Conservation (phyloP, 2,329 filamentous ascomycete species). For the Byssochlamys sp. region DNA sequence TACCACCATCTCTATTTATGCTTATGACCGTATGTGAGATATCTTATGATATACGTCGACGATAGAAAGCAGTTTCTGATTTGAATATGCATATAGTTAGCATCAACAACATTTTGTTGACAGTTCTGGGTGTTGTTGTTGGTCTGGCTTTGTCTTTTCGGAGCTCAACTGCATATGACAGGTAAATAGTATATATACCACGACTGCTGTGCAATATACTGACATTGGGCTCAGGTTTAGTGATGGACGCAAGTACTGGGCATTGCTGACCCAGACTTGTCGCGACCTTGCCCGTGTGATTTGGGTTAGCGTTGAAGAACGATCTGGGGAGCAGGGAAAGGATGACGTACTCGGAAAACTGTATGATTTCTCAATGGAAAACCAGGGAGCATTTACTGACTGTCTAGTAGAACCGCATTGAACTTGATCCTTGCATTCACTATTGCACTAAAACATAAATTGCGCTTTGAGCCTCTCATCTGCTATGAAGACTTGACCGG, state of each 20-base stretch:
- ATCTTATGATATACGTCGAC: neutral
- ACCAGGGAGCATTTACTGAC: neutral
- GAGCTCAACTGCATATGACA: constrained; percentile 67
- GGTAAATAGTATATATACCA: constrained; percentile 23
- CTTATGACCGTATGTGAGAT: constrained; percentile 28
- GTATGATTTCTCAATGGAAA: constrained; percentile 18
- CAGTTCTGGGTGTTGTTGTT: constrained; percentile 72
- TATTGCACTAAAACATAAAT: constrained; percentile 68
- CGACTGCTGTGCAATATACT: neutral
- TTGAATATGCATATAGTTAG: constrained; percentile 30
- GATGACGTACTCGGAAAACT: constrained; percentile 61
- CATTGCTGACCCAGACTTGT: constrained; percentile 45
- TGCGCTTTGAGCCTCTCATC: constrained; percentile 73
- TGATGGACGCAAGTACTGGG: constrained; percentile 57
- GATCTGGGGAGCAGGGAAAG: constrained; percentile 51
- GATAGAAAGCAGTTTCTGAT: constrained; percentile 2
- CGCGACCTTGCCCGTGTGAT: constrained; percentile 59
- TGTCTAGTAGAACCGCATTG: constrained; percentile 49
- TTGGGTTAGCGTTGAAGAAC: constrained; percentile 66
- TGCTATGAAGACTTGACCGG: constrained; percentile 65
- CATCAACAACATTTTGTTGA: constrained; percentile 60
- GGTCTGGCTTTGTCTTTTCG: constrained; percentile 69
- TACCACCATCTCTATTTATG: constrained; percentile 45
- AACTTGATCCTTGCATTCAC: constrained; percentile 71
- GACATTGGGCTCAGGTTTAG: constrained; percentile 34